Base-by-base conservation (phyloP, 306 rosid species). In the Herpetospermum pedunculosum region DNA sequence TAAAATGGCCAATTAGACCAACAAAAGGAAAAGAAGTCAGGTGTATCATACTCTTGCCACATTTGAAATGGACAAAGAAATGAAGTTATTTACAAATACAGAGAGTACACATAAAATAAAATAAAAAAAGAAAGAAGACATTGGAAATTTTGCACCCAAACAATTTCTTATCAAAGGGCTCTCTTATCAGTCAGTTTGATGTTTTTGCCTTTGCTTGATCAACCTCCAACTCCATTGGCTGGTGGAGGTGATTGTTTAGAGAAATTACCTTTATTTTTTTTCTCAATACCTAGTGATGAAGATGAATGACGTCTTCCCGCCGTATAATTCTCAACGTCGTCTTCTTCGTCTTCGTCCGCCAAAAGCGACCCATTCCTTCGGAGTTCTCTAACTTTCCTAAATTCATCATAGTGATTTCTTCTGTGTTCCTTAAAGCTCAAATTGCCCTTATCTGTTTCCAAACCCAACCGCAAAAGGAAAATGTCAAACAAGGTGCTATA, bases 401-500 rank as follows among this genome's bases (percentile, higher is more conserved):
- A 92, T 79, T 92, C 98, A 80, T 92, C 87, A 52, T 92, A 92
- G 79, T 92, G 98, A 78, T 92, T 96, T 81, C 75, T 92, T 71
- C 98, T 83, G 58, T 81, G 96, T 83, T 90, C 90, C 81, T 81
- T 88, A 57, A 92, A 92, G 44, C 82, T 84, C 77, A 13, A 11
- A 75, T 80, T 50, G 32, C 49, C 85, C 81, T 78, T 87, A 35
- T 84, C 96, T 77, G 88, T 53, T 75, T 85, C 88, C 47, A 89
- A 79, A 77, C 32, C 74, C 62, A 4, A 55, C 34, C 38, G 16
- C 62, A 37, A 59, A 69, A 41, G 12, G 12, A 43, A 41, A 43
- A 43, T 26, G 26, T 40, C 50, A 41, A 23, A 68, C 53, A 23
- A 68, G 25, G 19, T 58, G 21, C 19, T 13, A 58, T 15, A 29